Base-by-base conservation (phyloP, 2,329 filamentous ascomycete genomes). In the Aspergillus unguis region DNA sequence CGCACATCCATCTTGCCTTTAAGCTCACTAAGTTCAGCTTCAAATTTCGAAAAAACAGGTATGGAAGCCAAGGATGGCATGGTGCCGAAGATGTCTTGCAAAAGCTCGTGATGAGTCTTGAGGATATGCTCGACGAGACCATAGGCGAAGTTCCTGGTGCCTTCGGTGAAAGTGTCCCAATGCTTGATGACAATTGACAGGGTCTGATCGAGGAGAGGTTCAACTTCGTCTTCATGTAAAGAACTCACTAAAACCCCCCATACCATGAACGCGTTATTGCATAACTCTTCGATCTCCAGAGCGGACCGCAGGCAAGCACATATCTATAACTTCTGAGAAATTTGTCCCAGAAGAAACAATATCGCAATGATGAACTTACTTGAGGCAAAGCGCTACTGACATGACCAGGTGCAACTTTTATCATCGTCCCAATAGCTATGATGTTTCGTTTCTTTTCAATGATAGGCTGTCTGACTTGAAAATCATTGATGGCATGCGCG, bases 241-340 rank as follows among this genome's bases (percentile, higher is more conserved):
- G 85, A 82, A 28, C 75, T 81, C 17, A 97, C 80, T 73, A 99
- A 85, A 6, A 85, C 80, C 27, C 84, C 80, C 94, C 94, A 99
- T 44, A 91, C 90, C 3, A 81, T 83, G 63, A 97, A 92, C 2
- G 91, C 89, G 29, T 84, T 78, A 55, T 90, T 80, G 56, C 90
- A 85, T n/a, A 99, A 78, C 43, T 86, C 81, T 41, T 85, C 79
- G 46, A 88, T 83, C 11, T 87, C 80, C 54, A 97, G 81, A 0
- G 91, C 91, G 25, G 90, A 91, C 57, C 95, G 85, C 9, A 99
- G 77, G 66, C 90, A 96, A n/a, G 92, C 91, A 59, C 90, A 90
- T 51, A 97, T 92, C 85, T 92, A 63, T 50, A 35, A 8, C 10
- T 23, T n/a, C 63, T 53, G 58, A 51, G 37, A 38, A 41, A 28